Base-by-base conservation (phyloP, 2,329 filamentous ascomycete genomes). In the Aureobasidium zeae region DNA sequence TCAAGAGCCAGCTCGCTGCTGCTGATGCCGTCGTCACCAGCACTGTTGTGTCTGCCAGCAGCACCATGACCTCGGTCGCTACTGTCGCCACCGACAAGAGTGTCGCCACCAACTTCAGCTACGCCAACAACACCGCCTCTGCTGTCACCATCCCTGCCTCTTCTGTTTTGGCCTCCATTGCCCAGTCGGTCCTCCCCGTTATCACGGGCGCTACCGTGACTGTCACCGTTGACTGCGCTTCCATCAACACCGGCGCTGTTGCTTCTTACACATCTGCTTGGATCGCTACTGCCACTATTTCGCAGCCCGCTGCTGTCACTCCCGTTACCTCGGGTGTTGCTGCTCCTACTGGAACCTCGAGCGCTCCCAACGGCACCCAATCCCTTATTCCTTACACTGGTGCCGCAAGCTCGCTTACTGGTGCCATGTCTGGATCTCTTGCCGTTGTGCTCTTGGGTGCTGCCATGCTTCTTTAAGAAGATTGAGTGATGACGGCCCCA, bases 1-100 rank as follows among this genome's bases (percentile, higher is more conserved):
- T 60, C 22, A 52, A 53, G 30, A 49, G 41, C 11, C 54, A 39
- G 46, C 48, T 55, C 20, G 47, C 46, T 17, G 17, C 35, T 26
- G 41, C 48, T 16, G 44, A 43, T 16, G 33, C 34, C 16, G 37
- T 25, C 24, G 32, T 48, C 35, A 48, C 45, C 25, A 44, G 43
- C 45, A 49, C 45, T 17, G 33, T 48, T 20, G 21, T 33, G 16
- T 43, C 42, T n/a, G 34, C 39, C 17, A 43, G 47, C 45, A 48
- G 39, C 46, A 48, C 48, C n/a, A 45, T 44, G 26, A 41, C 45
- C 33, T 49, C 45, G 5, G 38, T 36, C 22, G 26, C 35, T 28
- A 33, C 35, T 28, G 29, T 21, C 39, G 31, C 32, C 25, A 38
- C 42, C n/a, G 43, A 38, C 33, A 37, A 42, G 30, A 44, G 31